These are phyloP conservation scores for Erigeron philadelphicus DNA, from an alignment of 140 eudicot species.

Conservation along the genomic window DNA sequence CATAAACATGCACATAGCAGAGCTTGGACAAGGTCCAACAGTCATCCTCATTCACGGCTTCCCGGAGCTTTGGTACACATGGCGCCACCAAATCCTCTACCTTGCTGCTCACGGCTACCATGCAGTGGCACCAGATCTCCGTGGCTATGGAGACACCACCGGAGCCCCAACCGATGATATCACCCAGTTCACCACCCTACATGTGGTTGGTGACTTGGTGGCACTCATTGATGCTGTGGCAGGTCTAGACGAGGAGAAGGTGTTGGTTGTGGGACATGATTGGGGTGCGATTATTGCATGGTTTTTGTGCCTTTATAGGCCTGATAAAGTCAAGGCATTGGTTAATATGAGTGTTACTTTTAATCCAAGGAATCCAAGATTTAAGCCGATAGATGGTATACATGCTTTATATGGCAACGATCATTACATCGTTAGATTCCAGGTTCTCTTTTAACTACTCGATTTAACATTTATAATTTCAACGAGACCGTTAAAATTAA, in stretches of 20 bases:
- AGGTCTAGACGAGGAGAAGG: constrained; percentile 19
- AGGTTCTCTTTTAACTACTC: too few species aligned
- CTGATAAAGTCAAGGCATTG: constrained; percentile 70
- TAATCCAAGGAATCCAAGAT: constrained; percentile 48
- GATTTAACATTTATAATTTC: too few species aligned
- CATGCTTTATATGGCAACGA: too few species aligned
- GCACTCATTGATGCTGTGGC: neutral
- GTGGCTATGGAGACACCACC: constrained; percentile 51
- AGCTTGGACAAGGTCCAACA: constrained; percentile 41
- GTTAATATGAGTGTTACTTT: constrained; percentile 67
- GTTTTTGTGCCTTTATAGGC: constrained; percentile 50
- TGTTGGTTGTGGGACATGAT: constrained; percentile 80
- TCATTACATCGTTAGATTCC: too few species aligned
- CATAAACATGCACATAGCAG: constrained; percentile 50
- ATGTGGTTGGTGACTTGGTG: constrained; percentile 56
- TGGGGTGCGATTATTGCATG: constrained; percentile 79
- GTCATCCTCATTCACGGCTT: constrained; percentile 62
- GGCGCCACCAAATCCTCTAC: constrained; percentile 57
- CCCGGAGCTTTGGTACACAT: constrained; percentile 56
- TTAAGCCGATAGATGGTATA: too few species aligned
- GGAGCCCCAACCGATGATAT: constrained; percentile 32
- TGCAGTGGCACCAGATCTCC: constrained; percentile 54
- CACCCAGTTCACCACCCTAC: constrained; percentile 35
- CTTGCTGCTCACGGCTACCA: constrained; percentile 50
- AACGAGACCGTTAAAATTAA: too few species aligned